Conservation (phyloP, 2,329 filamentous ascomycete species). For the Alternaria novae-zelandiae region DNA sequence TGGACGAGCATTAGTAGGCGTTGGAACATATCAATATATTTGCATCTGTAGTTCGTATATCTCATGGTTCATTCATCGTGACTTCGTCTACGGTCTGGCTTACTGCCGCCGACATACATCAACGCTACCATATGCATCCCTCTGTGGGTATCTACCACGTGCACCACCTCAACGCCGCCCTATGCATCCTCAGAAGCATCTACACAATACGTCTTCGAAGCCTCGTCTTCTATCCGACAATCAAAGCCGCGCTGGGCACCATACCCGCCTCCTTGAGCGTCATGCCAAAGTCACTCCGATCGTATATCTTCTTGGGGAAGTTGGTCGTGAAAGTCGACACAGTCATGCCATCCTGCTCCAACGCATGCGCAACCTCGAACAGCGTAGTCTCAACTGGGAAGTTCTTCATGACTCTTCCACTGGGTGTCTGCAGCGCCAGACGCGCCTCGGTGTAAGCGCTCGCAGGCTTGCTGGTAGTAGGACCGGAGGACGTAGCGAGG, state of each 20-base stretch:
- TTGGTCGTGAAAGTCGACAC: constrained; percentile 83
- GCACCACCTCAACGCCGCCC: constrained; percentile 2
- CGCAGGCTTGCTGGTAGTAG: constrained; percentile 66
- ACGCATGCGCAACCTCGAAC: constrained; percentile 83
- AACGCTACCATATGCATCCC: neutral
- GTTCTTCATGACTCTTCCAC: constrained; percentile 83
- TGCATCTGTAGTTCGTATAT: neutral
- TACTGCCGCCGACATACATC: neutral
- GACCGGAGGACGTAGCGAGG: constrained; percentile 54
- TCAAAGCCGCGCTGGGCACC: constrained; percentile 87
- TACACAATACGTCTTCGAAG: neutral
- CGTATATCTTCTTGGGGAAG: constrained; percentile 84
- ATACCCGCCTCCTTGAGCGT: constrained; percentile 91
- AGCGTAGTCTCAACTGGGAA: constrained; percentile 88
- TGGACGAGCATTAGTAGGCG: neutral
- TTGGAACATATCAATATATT: neutral
- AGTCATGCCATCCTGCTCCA: constrained; percentile 73
- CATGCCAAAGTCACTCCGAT: constrained; percentile 77
- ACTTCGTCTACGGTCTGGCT: neutral
- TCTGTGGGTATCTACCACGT: constrained; percentile 2
- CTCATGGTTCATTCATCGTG: neutral
- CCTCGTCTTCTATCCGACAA: constrained; percentile 59
- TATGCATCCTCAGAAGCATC: neutral
- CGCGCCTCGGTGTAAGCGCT: constrained; percentile 80
- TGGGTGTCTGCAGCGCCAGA: constrained; percentile 77